These are phyloP conservation scores for Irpex sp. DNA, from an alignment of 1,284 basidiomycete genomes.

Conservation along the genomic window DNA sequence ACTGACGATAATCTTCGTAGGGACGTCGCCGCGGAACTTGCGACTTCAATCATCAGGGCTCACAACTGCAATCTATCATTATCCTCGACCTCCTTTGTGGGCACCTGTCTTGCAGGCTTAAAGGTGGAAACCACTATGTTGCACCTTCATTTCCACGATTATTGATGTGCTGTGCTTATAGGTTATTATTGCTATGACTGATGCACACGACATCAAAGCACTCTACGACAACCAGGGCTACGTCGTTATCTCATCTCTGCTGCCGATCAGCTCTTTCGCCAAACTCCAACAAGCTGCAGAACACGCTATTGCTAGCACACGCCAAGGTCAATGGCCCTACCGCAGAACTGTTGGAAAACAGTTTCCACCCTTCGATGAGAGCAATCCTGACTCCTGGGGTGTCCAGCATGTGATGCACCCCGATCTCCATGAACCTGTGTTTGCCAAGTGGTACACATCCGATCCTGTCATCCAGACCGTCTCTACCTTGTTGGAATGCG, in stretches of 20 bases:
- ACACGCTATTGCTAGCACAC: constrained; percentile 51
- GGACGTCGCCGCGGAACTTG: no score
- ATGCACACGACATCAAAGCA: constrained; percentile 12
- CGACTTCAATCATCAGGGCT: no score
- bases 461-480: constrained; percentile 48
- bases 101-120: no score
- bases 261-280: constrained; percentile 39
- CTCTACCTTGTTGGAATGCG: constrained; percentile 51
- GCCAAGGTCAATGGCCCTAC: constrained; percentile 63
- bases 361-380: constrained; percentile 71
- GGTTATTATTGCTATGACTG: neutral
- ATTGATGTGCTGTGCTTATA: neutral
- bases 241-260: constrained; percentile 63
- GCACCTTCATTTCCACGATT: no score
- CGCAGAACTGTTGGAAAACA: constrained; percentile 77
- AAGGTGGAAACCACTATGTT: no score
- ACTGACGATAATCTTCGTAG: no score
- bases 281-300: constrained; percentile 52
- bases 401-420: constrained; percentile 82
- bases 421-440: constrained; percentile 54
- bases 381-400: constrained; percentile 69
- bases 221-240: constrained; percentile 67
- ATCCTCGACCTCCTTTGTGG: no score
- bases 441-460: constrained; percentile 68
- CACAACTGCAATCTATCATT: no score